Percentiles rank a stretch among this genome's conserved stretches.
phyloP scores from a whole-genome alignment of 139 green algal species.

The Chlamydomonas eustigma region DNA sequence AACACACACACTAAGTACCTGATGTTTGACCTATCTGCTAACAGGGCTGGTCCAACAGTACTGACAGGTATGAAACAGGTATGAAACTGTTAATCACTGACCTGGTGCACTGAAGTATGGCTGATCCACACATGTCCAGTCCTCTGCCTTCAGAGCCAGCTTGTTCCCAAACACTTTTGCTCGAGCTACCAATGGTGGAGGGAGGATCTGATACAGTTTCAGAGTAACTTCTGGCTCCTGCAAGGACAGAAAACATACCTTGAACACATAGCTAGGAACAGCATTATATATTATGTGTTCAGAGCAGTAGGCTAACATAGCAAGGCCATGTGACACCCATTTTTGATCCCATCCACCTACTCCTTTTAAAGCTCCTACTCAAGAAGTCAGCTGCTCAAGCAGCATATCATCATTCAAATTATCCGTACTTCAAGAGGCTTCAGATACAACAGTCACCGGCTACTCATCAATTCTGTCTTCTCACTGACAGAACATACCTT shows the following conservation, averaged over 20 bases:
- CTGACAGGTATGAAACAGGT: not conserved
- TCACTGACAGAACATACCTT: too few species aligned
- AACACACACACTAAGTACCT: too few species aligned
- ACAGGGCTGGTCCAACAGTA: not conserved
- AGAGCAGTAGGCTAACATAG: too few species aligned
- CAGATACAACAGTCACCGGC: too few species aligned
- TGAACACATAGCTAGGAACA: not conserved
- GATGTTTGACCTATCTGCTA: not conserved
- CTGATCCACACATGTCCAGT: conserved; percentile 5
- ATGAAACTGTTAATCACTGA: conserved; percentile 5
- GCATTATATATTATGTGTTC: too few species aligned
- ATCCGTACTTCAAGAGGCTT: too few species aligned
- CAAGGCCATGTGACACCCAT: too few species aligned
- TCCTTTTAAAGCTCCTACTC: too few species aligned
- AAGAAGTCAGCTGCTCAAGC: too few species aligned
- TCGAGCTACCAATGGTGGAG: not conserved
- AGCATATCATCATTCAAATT: too few species aligned
- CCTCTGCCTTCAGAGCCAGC: conserved; percentile 14
- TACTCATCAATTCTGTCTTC: too few species aligned
- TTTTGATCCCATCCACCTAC: too few species aligned
- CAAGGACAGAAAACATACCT: not conserved
- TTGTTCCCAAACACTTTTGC: conserved; percentile 23
- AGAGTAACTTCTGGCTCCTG: not conserved
- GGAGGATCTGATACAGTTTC: conserved; percentile 8
- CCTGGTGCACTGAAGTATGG: conserved; percentile 15